These are phyloP conservation scores for Gossypium trilobum DNA, from an alignment of 441 rosid species.

Conservation along the genomic window DNA sequence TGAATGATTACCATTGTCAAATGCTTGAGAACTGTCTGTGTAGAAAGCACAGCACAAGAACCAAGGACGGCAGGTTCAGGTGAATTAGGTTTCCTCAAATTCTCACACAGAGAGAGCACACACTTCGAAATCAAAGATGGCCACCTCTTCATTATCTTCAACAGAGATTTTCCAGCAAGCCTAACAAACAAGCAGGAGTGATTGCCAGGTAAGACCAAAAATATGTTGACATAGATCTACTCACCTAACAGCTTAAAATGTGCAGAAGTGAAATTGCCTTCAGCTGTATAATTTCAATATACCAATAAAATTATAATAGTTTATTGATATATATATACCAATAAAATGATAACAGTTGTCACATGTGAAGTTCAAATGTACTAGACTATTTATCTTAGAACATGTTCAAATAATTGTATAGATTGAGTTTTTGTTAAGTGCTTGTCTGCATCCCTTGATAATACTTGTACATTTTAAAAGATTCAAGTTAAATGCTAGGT, in stretches of 20 bases:
- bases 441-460: not conserved
- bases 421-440: not conserved
- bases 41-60: constrained; percentile 87
- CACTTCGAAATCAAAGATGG: constrained; percentile 85
- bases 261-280: not conserved
- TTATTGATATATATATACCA: not conserved
- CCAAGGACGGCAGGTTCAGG: constrained; percentile 84
- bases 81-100: constrained; percentile 52
- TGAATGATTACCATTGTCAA: constrained; percentile 63
- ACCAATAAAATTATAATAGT: not conserved
- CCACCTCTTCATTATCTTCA: constrained; percentile 95
- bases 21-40: constrained; percentile 90
- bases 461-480: not conserved
- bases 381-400: not conserved
- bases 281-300: not conserved
- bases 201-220: constrained; percentile 7
- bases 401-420: not conserved
- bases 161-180: constrained; percentile 89
- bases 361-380: not conserved
- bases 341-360: not conserved
- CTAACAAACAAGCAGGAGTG: constrained; percentile 41
- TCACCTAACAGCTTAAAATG: not conserved
- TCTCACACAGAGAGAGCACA: constrained; percentile 61
- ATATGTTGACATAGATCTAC: not conserved
- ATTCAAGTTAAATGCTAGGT: not conserved